Conservation (phyloP, 805 yeast genomes). For the Schwanniomyces occidentalis region DNA sequence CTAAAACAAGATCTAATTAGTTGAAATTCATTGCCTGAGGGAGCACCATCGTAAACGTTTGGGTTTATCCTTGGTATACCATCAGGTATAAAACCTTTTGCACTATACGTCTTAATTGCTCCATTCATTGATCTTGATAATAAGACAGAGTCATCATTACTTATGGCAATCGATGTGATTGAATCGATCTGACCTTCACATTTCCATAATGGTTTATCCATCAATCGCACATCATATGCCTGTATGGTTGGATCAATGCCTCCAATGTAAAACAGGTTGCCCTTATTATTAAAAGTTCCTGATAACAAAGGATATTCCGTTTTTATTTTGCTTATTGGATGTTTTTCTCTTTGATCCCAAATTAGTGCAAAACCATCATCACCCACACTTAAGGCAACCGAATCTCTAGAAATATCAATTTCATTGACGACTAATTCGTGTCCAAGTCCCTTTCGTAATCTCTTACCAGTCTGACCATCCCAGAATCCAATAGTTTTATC, state of each 20-base stretch:
- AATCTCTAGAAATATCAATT: constrained; percentile 35
- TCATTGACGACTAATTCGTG: constrained; percentile 59
- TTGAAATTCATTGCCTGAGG: constrained; percentile 51
- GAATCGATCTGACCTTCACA: constrained; percentile 46
- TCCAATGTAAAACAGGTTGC: constrained; percentile 49
- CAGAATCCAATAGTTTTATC: constrained; percentile 62
- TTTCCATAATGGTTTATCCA: constrained; percentile 45
- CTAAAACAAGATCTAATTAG: constrained; percentile 52
- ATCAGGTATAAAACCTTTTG: constrained; percentile 43
- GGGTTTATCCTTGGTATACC: constrained; percentile 45
- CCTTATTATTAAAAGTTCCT: constrained; percentile 34
- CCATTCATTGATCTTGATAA: constrained; percentile 60
- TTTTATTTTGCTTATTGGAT: constrained; percentile 35
- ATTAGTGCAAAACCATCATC: constrained; percentile 63
- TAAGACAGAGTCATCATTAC: constrained; percentile 46
- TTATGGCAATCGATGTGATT: constrained; percentile 55
- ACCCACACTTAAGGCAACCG: constrained; percentile 49
- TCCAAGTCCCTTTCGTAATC: constrained; percentile 53
- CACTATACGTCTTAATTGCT: constrained; percentile 56
- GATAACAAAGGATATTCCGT: constrained; percentile 63
- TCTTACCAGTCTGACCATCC: constrained; percentile 59
- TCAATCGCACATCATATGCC: constrained; percentile 57
- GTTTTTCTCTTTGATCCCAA: constrained; percentile 69
- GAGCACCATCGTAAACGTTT: constrained; percentile 57
- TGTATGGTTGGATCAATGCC: constrained; percentile 69